Evolutionary conservation across 768 basidiomycete genomes (phyloP), one percentile per base, ranked within the genome.

Genomic region (Podaxis rugospora): DNA sequence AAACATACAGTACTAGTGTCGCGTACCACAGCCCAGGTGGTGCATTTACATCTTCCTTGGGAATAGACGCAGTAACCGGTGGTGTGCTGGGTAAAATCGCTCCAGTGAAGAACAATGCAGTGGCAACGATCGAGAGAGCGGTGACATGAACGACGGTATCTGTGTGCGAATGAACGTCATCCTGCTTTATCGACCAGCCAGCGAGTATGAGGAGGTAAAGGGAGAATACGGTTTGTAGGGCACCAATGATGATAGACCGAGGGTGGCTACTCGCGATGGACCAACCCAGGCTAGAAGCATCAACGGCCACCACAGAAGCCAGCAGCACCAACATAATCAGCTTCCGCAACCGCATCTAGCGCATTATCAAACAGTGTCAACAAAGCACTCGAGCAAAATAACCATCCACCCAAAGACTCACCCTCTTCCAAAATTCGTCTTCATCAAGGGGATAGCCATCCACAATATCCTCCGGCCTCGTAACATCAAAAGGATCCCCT

Each of bases 61-160:
- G 37, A 63, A 46, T 51, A 67, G 55, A 32, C 1, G 61, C 60
- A 32, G 69, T 67, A 21, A 78, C 70, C 7, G 76, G 71, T 4
- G 68, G 72, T 4, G 74, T 72, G 14, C 73, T 70, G 0, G 91
- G 92, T 13, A 91, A 71, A 23, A 92, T 83, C 6, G 84, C 79
- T 9, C 80, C 78, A 16, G 75, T 62, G 14, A 75, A 75, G 44
- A 87, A 71, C 4, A 84, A 66, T 2, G 72, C 62, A 13, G 78
- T 68, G 0, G 86, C 84, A 16, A 84, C 25, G 18, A 79, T 75
- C 0, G 83, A 80, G 62, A 93, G 72, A 1, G 69, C 69, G 1
- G 85, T 80, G 5, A 95, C 72, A 69, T 95, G 90, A 6, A 85
- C 67, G 11, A 88, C 77, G 0, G 81, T 79, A 16, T 80, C 75